A percentile compares a stretch with the other conserved stretches of the same genome.
Conservation (phyloP, 306 rosid genomes). For the Biancaea sappan region DNA sequence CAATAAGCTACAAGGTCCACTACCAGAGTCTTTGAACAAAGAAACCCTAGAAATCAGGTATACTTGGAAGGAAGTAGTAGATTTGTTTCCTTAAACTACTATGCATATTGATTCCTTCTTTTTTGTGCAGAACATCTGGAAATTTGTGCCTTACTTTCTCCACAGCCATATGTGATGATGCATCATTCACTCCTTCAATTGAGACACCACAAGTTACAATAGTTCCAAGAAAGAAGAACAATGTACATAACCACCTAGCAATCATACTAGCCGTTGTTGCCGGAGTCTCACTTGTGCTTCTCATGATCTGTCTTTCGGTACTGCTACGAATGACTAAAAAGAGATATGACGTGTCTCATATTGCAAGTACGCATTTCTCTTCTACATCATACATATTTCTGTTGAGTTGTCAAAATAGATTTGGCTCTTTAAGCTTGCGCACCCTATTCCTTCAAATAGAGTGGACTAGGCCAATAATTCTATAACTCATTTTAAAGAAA, state of each 20-base stretch:
- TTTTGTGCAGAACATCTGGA: slow-evolving; percentile 71
- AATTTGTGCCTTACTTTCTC: slow-evolving; percentile 81
- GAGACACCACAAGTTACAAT: slow-evolving; percentile 80
- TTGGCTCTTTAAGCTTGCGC: too few relatives aligned
- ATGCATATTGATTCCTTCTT: slow-evolving; percentile 28
- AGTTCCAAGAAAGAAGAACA: slow-evolving; percentile 52
- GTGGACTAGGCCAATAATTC: too few relatives aligned
- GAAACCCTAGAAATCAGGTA: slow-evolving; percentile 79
- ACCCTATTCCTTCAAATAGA: too few relatives aligned
- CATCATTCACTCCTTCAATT: slow-evolving; percentile 59
- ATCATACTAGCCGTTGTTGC: slow-evolving; percentile 57
- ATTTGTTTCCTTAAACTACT: background rate
- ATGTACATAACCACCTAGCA: slow-evolving; percentile 42
- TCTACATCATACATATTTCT: background rate
- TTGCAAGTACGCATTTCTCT: slow-evolving; percentile 53
- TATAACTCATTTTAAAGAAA: too few relatives aligned
- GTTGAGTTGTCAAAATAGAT: too few relatives aligned
- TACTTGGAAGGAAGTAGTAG: background rate
- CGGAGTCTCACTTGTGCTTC: slow-evolving; percentile 54
- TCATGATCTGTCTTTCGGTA: slow-evolving; percentile 44
- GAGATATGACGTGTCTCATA: slow-evolving; percentile 50
- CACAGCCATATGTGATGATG: slow-evolving; percentile 58
- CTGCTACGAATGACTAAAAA: slow-evolving; percentile 51
- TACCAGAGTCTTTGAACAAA: slow-evolving; percentile 76
- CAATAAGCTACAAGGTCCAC: slow-evolving; percentile 79